A percentile compares a stretch with the other conserved stretches of the same genome.
phyloP scores from a whole-genome alignment of 257 asterid genomes.

The Salvia splendens region DNA sequence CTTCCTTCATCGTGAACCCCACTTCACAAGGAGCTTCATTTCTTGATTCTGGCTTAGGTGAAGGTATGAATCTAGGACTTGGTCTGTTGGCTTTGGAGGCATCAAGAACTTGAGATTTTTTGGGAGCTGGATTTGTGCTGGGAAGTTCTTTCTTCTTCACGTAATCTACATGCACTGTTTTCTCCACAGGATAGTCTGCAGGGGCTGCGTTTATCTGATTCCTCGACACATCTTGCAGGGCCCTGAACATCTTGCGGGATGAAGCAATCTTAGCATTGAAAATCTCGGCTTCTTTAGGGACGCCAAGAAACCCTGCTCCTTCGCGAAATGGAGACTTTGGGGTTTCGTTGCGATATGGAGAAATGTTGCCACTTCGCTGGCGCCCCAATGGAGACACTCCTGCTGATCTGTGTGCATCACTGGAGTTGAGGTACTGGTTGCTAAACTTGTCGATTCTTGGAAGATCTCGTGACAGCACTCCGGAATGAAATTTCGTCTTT shows the following conservation, averaged over 20 bases:
- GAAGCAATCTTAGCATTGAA: constrained; percentile 55
- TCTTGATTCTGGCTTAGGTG: constrained; percentile 27
- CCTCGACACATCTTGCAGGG: constrained; percentile 57
- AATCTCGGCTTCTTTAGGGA: constrained; percentile 58
- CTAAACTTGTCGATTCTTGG: constrained; percentile 41
- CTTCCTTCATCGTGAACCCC: constrained; percentile 27
- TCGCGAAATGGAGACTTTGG: constrained; percentile 78
- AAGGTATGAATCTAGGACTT: constrained; percentile 31
- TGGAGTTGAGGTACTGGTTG: constrained; percentile 35
- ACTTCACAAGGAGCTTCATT: constrained; percentile 25
- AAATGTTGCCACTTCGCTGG: constrained; percentile 65
- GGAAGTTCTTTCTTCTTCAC: constrained; percentile 34
- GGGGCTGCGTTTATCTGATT: constrained; percentile 44
- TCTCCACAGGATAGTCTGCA: constrained; percentile 40
- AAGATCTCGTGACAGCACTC: constrained; percentile 65
- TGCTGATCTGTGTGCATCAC: constrained; percentile 43
- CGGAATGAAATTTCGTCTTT: constrained; percentile 72
- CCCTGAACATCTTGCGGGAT: constrained; percentile 51
- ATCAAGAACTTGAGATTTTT: constrained; percentile 18
- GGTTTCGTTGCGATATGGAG: constrained; percentile 83
- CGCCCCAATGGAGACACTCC: constrained; percentile 70
- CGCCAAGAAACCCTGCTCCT: constrained; percentile 73
- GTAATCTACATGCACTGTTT: constrained; percentile 49
- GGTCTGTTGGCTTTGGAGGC: constrained; percentile 11
- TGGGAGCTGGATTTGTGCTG: neutral